Percentiles rank a stretch among this genome's conserved stretches.
Evolutionary conservation across 768 basidiomycete species (phyloP).

Genomic region (Filobasidium floriforme): DNA sequence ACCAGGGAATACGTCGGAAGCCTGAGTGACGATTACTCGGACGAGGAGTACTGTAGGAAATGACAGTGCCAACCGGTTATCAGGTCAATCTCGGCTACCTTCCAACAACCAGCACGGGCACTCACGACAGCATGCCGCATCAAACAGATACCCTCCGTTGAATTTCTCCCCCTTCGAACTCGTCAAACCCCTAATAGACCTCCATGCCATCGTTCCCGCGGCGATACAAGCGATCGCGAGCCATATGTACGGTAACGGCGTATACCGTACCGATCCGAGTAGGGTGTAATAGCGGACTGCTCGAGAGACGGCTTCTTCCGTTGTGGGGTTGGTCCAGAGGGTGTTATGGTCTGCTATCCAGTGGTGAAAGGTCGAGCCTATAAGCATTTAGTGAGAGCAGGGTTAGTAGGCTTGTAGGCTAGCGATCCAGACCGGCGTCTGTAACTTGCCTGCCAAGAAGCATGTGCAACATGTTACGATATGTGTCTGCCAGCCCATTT

Average conservation of each 20-base stretch:
- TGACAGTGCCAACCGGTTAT: background rate
- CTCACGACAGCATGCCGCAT: conserved; percentile 43
- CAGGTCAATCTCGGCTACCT: background rate
- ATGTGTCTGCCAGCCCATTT: conserved; percentile 40
- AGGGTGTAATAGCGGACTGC: conserved; percentile 43
- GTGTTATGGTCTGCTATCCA: conserved; percentile 46
- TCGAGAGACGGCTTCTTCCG: conserved; percentile 34
- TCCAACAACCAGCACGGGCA: background rate
- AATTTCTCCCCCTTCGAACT: conserved; percentile 17
- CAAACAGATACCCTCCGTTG: conserved; percentile 44
- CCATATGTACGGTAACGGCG: conserved; percentile 24
- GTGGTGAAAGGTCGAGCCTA: conserved; percentile 43
- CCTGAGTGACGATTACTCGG: conserved; percentile 9
- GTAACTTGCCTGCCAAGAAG: conserved; percentile 37
- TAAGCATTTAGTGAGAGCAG: background rate
- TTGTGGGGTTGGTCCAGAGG: conserved; percentile 42
- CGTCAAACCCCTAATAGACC: conserved; percentile 33
- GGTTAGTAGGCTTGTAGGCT: background rate
- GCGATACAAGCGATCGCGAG: conserved; percentile 32
- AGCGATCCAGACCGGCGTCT: background rate
- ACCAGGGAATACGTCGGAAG: conserved; percentile 11
- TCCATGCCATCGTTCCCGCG: conserved; percentile 29
- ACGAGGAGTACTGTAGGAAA: conserved; percentile 7
- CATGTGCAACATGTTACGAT: conserved; percentile 37
- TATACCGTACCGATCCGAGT: conserved; percentile 28